Percentiles rank a stretch among this genome's conserved stretches.
Conservation (phyloP, 192 early-diverging fungal genomes). For the Podila verticillata region DNA sequence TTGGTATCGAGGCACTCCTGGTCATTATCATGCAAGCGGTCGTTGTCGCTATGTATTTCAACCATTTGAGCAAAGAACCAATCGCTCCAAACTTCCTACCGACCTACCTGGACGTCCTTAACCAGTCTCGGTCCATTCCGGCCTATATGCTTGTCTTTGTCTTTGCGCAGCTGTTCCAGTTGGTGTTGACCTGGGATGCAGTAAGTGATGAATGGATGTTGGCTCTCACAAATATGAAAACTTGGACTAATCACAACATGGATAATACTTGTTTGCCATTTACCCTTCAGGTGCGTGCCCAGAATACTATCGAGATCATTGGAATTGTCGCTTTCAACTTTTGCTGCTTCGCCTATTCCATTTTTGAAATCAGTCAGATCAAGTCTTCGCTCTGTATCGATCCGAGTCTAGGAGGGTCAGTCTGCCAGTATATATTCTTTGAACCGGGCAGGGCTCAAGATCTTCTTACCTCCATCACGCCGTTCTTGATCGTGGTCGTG, state of each 20-base stretch:
- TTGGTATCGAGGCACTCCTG: constrained; percentile 33
- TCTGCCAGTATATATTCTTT: constrained; percentile 9
- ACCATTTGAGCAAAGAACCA: background rate
- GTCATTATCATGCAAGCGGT: constrained; percentile 44
- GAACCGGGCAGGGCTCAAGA: constrained; percentile 1
- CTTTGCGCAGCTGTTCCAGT: constrained; percentile 73
- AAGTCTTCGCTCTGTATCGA: constrained; percentile 33
- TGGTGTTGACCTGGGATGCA: constrained; percentile 74
- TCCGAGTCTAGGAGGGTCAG: background rate
- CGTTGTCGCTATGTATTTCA: constrained; percentile 34
- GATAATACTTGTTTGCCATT: background rate
- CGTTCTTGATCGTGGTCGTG: constrained; percentile 63
- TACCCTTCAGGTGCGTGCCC: constrained; percentile 65
- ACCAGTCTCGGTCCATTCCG: constrained; percentile 57
- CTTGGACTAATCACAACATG: too few species aligned
- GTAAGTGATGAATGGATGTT: constrained; percentile 57
- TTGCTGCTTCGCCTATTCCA: constrained; percentile 69
- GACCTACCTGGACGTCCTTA: constrained; percentile 20
- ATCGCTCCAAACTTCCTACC: background rate
- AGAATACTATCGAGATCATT: constrained; percentile 81
- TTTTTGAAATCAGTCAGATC: constrained; percentile 75
- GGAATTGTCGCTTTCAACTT: constrained; percentile 77
- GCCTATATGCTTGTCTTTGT: constrained; percentile 81
- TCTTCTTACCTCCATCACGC: constrained; percentile 18
- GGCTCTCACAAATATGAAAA: too few species aligned